Evolutionary conservation across 768 basidiomycete species (phyloP).

Genomic region (Solioccasus polychromus): DNA sequence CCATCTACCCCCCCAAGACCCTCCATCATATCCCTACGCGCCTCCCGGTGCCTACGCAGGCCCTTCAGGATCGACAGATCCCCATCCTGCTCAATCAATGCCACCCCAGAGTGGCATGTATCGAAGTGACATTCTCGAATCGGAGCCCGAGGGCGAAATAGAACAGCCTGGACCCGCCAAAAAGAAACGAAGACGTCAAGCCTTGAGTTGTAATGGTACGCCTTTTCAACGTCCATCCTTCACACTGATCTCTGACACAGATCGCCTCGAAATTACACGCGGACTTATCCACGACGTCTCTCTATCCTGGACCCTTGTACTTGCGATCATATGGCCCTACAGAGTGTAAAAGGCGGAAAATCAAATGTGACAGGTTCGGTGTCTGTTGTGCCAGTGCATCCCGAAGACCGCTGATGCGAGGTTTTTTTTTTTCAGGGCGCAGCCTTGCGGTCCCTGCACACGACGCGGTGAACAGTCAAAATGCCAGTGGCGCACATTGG

Average conservation of each 20-base stretch:
- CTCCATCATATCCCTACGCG: constrained; percentile 28
- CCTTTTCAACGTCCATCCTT: constrained; percentile 17
- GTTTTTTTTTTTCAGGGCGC: constrained; percentile 46
- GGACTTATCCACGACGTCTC: constrained; percentile 2
- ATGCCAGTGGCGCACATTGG: constrained; percentile 82
- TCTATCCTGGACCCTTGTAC: neutral
- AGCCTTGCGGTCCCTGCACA: constrained; percentile 79
- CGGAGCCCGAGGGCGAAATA: constrained; percentile 54
- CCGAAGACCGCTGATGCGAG: constrained; percentile 17
- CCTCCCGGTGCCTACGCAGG: constrained; percentile 19
- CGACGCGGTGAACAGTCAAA: constrained; percentile 76
- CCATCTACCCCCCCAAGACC: constrained; percentile 26
- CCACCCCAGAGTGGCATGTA: constrained; percentile 23
- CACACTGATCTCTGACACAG: constrained; percentile 20
- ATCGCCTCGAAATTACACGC: neutral
- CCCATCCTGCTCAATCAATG: constrained; percentile 19
- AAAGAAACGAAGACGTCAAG: constrained; percentile 81
- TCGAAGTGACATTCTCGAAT: constrained; percentile 44
- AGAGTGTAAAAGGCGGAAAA: constrained; percentile 88
- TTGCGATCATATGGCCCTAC: constrained; percentile 12
- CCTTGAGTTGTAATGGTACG: constrained; percentile 82
- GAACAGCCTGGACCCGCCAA: constrained; percentile 60
- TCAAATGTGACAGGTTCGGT: constrained; percentile 79
- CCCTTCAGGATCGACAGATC: constrained; percentile 29
- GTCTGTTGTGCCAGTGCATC: constrained; percentile 9